Evolutionary conservation across 2,329 filamentous ascomycete genomes (phyloP), one percentile per base, ranked within the genome.

Genomic region (Neocatenulostroma microsporum): DNA sequence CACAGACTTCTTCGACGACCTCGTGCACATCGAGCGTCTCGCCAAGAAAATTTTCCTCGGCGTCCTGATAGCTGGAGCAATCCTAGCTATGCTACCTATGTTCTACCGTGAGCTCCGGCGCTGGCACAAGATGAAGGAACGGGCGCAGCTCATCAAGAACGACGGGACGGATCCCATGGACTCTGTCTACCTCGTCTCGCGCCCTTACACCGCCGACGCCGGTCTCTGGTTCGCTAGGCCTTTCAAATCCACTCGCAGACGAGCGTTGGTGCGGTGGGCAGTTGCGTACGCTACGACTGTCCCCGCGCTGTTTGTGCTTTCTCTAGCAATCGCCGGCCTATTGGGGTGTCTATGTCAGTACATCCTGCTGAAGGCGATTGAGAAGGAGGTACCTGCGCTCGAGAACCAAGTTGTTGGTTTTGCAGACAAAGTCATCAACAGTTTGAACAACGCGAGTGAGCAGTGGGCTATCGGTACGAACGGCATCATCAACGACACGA

Each of bases 251-350:
- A 62, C 62, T 54, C 72, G 80, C 48, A 73, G 76, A 34, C 80
- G 86, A 58, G 74, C 84, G 30, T 71, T 94, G 27, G 72, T 79
- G 8, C 78, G 88, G 44, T 95, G 88, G 87, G 76, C 78, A 35
- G 69, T 91, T 45, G 84, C 88, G 7, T 95, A 95, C 57, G 80
- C 79, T n/a, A 94, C 87, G 0, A 87, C 87, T 1, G 64, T 82
- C 0, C 77, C 85, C 0, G 88, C 87, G 13, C 68, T 95, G n/a
- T 88, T 95, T 52, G 76, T 95, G 5, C 72, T 95, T 5, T 80
- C 82, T 4, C 76, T 95, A 26, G 88, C 82, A 8, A 54, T 93
- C 8, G 85, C 87, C 2, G 87, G 87, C 3, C 73, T 93, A 30
- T 76, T 94, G 51, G 78, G 83, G 17, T 93, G 85, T 58, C 67